Base-by-base conservation (phyloP, 495 filamentous ascomycete genomes). In the Mycothermus thermophilus region DNA sequence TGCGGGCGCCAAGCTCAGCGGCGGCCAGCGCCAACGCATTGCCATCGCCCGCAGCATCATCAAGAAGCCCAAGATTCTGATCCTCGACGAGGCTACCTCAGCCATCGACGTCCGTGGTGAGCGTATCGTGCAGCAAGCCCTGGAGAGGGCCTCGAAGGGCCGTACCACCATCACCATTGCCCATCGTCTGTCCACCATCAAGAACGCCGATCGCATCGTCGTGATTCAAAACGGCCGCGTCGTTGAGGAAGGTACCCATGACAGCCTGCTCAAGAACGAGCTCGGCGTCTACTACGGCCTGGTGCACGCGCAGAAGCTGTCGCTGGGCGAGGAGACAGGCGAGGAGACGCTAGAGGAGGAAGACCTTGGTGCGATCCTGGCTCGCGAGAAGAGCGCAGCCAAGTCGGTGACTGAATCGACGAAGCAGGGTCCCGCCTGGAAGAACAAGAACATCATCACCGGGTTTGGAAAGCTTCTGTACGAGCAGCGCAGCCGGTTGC, bases 141-240 rank as follows among this genome's bases (percentile, higher is more conserved):
- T 88, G 15, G 72, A 83, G 30, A 57, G 67, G 15, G 79, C 76
- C 46, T 69, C 79, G 0, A 62, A 70, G 35, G 72, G 71, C 3
- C 71, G 80, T 21, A 92, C 83, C 4, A 86, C 80, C 1, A 77
- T 92, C 35, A 76, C 80, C n/a, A 81, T 92, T 14, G 72, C 74
- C 13, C 82, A 88, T 53, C 60, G 79, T 1, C 54, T 86, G 13
- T 64, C 64, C 11, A 85, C 82, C 22, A 80, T 88, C 37, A 64
- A 69, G 22, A 72, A 75, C 37, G 78, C 79, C 3, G 75, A 86
- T 56, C 58, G 66, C 22, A 88, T 86, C 30, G 72, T 78, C 38
- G 71, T 83, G 36, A 63, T 87, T 34, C 66, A 80, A 24, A 60
- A 58, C 12, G 80, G 36, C 34, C 50, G 32, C 8, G 69, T 83